phyloP scores from a whole-genome alignment of 164 flowering plant species.

The Euptelea pleiosperma region DNA sequence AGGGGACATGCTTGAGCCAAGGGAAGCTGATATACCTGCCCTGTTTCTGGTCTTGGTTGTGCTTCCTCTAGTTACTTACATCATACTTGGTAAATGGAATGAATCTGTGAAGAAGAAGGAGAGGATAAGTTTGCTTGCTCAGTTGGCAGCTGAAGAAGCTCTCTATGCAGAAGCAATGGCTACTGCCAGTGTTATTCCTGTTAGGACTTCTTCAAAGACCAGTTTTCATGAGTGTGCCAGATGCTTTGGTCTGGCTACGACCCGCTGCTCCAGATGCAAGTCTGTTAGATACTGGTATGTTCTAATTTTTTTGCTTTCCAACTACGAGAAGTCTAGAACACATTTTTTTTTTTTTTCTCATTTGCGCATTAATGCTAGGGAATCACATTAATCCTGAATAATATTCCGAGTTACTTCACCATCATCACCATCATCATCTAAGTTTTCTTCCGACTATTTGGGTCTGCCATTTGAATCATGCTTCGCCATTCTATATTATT shows the following conservation, averaged over 20 bases:
- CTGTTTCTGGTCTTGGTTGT: conserved; percentile 69
- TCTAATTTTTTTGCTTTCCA: conserved; percentile 4
- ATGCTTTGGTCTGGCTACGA: conserved; percentile 72
- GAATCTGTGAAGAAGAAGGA: conserved; percentile 62
- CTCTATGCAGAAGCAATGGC: conserved; percentile 42
- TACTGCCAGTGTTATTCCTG: conserved; percentile 40
- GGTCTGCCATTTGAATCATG: no score
- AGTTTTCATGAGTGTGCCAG: conserved; percentile 61
- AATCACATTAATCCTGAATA: no score
- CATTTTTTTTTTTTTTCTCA: neutral
- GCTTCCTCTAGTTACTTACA: conserved; percentile 69
- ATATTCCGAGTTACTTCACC: no score
- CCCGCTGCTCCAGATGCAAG: conserved; percentile 91
- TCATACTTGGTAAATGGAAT: conserved; percentile 85
- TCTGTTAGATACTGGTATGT: conserved; percentile 78
- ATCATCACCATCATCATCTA: no score
- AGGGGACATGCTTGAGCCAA: conserved; percentile 88
- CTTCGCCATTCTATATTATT: no score
- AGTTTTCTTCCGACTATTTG: no score
- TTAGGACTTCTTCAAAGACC: conserved; percentile 29
- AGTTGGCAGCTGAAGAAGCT: conserved; percentile 70
- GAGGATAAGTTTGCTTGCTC: conserved; percentile 63
- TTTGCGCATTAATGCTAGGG: no score
- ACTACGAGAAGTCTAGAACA: neutral
- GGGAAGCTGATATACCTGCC: conserved; percentile 76